Percentiles rank a stretch among this genome's conserved stretches.
These are phyloP conservation scores for Penstemon newberryi DNA, from an alignment of 257 asterid species.

Conservation along the genomic window DNA sequence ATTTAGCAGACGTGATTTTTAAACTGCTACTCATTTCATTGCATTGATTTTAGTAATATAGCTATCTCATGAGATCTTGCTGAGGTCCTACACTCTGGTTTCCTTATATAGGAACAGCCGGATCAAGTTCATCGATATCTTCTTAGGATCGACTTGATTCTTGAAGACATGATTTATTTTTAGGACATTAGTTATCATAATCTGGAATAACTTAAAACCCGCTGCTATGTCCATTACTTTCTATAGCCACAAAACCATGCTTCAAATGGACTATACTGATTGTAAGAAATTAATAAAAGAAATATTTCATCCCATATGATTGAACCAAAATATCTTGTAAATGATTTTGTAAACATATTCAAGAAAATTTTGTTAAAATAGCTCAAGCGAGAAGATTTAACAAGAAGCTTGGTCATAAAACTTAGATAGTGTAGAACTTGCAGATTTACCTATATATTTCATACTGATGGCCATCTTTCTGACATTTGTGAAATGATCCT, in stretches of 20 bases:
- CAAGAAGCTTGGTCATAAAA: neutral
- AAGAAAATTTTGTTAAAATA: neutral
- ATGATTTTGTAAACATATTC: neutral
- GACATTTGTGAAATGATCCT: slow-evolving; percentile 83
- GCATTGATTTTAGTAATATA: neutral
- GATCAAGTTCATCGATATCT: neutral
- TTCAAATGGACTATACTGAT: neutral
- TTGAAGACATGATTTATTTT: neutral
- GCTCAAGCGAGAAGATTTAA: neutral
- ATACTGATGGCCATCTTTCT: slow-evolving; percentile 67
- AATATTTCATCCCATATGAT: neutral
- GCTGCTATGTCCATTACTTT: neutral
- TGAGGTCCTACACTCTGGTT: neutral
- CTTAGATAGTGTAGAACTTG: neutral
- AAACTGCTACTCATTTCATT: neutral
- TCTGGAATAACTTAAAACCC: neutral
- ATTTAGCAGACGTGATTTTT: neutral
- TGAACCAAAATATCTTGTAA: neutral
- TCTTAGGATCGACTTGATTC: neutral
- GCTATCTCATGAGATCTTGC: neutral
- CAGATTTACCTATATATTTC: slow-evolving; percentile 82
- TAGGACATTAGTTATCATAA: neutral
- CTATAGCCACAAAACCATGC: neutral
- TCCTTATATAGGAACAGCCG: neutral
- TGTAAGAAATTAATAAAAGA: neutral